Percentiles rank a stretch among this genome's conserved stretches.
phyloP scores from a whole-genome alignment of 306 rosid genomes.

The Dryas octopetala region DNA sequence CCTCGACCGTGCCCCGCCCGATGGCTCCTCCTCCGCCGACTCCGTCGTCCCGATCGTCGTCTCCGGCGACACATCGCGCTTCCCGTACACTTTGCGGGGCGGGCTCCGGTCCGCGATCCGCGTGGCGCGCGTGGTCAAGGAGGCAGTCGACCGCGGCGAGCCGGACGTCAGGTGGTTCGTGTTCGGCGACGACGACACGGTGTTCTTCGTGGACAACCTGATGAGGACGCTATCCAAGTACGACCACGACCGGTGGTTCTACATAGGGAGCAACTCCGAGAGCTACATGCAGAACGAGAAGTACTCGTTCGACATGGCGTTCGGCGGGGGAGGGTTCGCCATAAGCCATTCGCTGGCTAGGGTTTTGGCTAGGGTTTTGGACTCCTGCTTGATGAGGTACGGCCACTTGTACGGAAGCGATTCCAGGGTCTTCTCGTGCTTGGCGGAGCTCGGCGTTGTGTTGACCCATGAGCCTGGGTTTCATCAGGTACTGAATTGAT shows the following conservation, averaged over 20 bases:
- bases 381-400: slow-evolving; percentile 79
- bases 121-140: slow-evolving; percentile 84
- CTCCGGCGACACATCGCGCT: slow-evolving; percentile 57
- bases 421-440: slow-evolving; percentile 72
- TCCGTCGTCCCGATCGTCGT: slow-evolving; percentile 45
- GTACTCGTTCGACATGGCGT: slow-evolving; percentile 81
- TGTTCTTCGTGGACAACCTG: slow-evolving; percentile 83
- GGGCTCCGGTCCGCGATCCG: slow-evolving; percentile 90
- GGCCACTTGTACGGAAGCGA: slow-evolving; percentile 88
- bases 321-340: slow-evolving; percentile 95
- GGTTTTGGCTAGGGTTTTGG: slow-evolving; percentile 74
- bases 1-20: slow-evolving; percentile 44
- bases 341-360: slow-evolving; percentile 65
- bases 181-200: slow-evolving; percentile 90
- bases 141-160: slow-evolving; percentile 65
- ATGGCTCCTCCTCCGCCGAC: neutral
- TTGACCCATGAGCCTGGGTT: slow-evolving; percentile 91
- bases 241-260: slow-evolving; percentile 71
- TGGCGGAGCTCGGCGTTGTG: slow-evolving; percentile 81
- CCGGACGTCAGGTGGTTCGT: slow-evolving; percentile 79
- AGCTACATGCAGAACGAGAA: slow-evolving; percentile 66
- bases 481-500: slow-evolving; percentile 64
- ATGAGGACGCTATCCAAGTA: slow-evolving; percentile 60
- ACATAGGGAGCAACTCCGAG: slow-evolving; percentile 80
- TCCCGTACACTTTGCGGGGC: slow-evolving; percentile 59